Evolutionary conservation across 2,329 filamentous ascomycete genomes (phyloP).

Genomic region (Aspergillus sp.): DNA sequence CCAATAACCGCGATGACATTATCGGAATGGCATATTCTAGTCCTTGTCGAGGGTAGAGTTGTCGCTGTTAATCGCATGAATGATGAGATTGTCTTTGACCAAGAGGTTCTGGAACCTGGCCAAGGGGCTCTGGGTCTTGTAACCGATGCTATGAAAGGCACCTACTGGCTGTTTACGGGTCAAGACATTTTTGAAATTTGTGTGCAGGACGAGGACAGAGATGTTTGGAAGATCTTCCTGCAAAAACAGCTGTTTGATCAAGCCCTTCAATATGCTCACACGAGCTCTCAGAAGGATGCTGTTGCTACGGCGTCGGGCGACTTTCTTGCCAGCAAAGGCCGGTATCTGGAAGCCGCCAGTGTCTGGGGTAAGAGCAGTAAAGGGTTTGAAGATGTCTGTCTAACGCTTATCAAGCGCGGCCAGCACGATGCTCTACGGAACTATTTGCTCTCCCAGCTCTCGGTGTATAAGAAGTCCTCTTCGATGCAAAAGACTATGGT

Average conservation of each 20-base stretch:
- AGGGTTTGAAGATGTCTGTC: slow-evolving; percentile 91
- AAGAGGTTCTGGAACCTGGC: slow-evolving; percentile 76
- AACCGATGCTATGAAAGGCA: slow-evolving; percentile 90
- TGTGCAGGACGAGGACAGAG: slow-evolving; percentile 82
- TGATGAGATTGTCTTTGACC: slow-evolving; percentile 81
- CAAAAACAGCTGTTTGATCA: slow-evolving; percentile 83
- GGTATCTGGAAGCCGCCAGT: slow-evolving; percentile 80
- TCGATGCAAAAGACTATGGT: slow-evolving; percentile 96
- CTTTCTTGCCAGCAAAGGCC: slow-evolving; percentile 75
- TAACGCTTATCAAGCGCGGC: slow-evolving; percentile 84
- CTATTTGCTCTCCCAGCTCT: slow-evolving; percentile 83
- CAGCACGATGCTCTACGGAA: slow-evolving; percentile 89
- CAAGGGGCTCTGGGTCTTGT: slow-evolving; percentile 81
- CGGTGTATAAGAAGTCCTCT: slow-evolving; percentile 75
- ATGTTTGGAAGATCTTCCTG: slow-evolving; percentile 94
- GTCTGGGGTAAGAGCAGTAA: slow-evolving; percentile 96
- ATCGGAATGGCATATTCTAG: slow-evolving; percentile 90
- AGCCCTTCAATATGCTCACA: slow-evolving; percentile 81
- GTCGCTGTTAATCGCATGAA: slow-evolving; percentile 86
- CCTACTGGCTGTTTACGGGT: slow-evolving; percentile 92
- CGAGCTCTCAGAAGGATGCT: slow-evolving; percentile 78
- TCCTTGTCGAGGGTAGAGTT: slow-evolving; percentile 77
- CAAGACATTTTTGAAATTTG: slow-evolving; percentile 93
- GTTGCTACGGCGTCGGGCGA: slow-evolving; percentile 92
- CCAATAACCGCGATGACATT: slow-evolving; percentile 76